Evolutionary conservation across 106 monocot species (phyloP), one percentile per base, ranked within the genome.

Genomic region (Narthecium ossifragum): DNA sequence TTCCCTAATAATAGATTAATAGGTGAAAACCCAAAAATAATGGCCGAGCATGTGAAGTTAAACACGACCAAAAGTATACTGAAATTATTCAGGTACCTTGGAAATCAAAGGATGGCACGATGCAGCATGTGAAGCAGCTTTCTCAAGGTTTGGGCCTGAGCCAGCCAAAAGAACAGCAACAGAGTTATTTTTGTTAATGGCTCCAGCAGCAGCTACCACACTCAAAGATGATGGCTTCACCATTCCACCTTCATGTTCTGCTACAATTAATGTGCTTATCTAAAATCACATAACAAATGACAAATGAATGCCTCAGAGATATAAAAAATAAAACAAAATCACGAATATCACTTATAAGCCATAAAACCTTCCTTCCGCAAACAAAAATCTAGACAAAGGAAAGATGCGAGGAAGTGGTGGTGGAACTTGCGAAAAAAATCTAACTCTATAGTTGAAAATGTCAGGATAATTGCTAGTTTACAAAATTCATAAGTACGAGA

Each of bases 51-150:
- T n/a, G n/a, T n/a, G n/a, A n/a, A n/a, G n/a, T n/a, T n/a, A n/a
- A n/a, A n/a, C n/a, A n/a, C n/a, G n/a, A n/a, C n/a, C n/a, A n/a
- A 22, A 40, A 49, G 43, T 31, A 11, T 15, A 38, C 21, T 31
- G 10, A 26, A 18, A 38, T 14, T 15, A 17, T 31, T 27, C n/a
- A 55, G 20, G 25, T 51, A 90, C 98, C 84, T 91, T 71, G 4
- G 98, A 91, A 36, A 98, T 64, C 27, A 65, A 69, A 62, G 87
- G 84, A 77, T 87, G 91, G 47, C 67, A 65, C 18, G 90, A 81
- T 18, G 98, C 80, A 49, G 91, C 98, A 77, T 91, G 98, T 5
- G 67, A 66, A 50, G 91, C 98, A 61, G 98, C 91, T 68, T 88
- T 77, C 46, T 75, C 46, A 56, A 98, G 84, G 23, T 32, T 50